Base-by-base conservation (phyloP, 768 basidiomycete genomes). In the Lepiota venenata region DNA sequence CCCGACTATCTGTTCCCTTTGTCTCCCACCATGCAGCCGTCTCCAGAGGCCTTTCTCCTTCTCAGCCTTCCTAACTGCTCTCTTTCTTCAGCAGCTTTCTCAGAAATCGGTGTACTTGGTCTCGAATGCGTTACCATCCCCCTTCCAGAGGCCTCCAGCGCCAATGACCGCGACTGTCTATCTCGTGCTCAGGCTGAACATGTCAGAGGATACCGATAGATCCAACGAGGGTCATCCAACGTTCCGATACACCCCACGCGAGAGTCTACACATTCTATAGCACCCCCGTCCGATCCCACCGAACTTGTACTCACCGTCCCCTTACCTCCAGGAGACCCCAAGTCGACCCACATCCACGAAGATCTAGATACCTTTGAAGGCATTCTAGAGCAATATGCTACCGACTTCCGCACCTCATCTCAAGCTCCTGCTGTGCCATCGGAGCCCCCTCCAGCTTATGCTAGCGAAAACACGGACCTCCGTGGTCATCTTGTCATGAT, bases 401-500 rank as follows among this genome's bases (percentile, higher is more conserved):
- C 72, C 14, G 76, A 80, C 8, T 70, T 80, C 29, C 68, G 69
- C 39, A 22, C 46, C 58, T 32, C 49, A 36, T 3, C 47, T 12
- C 42, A 35, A 52, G 50, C 18, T n/a, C 47, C 16, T 49, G 39
- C 29, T 41, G 38, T 56, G 21, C 52, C 57, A 16, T 42, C 46
- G n/a, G 53, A 61, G n/a, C 54, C 56, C 25, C 58, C 55, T 3
- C 50, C 58, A 44, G 57, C 53, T 18, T 59, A 64, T 32, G 35
- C 43, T 38, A 51, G 43, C 53, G 66, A 61, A 37, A 57, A 67
- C 22, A 64, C 71, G 42, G 74, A 77, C 58, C 68, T 77, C 32
- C 68, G 74, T 22, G 87, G 88, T 4, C 80, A 79, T 47, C 75
- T 91, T 27, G 81, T 91, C 37, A 77, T 89, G 57, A 77, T 91